These are phyloP conservation scores for Protomyces pachydermus DNA, from an alignment of 1,139 yeast species.

Conservation along the genomic window DNA sequence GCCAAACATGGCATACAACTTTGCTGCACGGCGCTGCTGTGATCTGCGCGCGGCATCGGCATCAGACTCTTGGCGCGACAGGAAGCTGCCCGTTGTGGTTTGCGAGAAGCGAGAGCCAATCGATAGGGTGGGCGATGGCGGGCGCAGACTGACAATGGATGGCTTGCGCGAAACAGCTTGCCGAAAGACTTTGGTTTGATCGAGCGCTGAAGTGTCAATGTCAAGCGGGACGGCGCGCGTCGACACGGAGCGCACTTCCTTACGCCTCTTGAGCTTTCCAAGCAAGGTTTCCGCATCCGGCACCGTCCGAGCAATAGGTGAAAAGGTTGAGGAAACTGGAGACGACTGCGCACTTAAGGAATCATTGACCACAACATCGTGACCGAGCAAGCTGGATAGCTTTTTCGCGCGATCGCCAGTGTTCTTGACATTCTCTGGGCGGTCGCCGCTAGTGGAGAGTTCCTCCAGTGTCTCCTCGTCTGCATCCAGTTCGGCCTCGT, in stretches of 20 bases:
- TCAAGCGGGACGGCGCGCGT: not conserved
- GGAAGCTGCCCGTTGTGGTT: not conserved
- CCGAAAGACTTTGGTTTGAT: not conserved
- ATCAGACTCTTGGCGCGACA: slow-evolving; percentile 8
- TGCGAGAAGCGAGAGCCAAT: not conserved
- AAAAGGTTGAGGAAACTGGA: not conserved
- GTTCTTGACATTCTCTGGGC: not conserved
- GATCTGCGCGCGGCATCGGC: slow-evolving; percentile 10
- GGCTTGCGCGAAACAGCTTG: not conserved
- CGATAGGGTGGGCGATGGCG: not conserved
- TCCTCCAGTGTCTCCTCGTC: not conserved
- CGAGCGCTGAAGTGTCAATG: not conserved
- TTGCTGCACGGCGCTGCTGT: slow-evolving; percentile 21
- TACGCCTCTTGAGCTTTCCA: not conserved
- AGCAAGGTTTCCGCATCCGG: not conserved
- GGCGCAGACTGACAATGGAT: not conserved
- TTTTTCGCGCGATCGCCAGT: not conserved
- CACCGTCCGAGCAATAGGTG: not conserved
- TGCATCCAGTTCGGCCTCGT: not conserved
- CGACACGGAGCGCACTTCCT: not conserved
- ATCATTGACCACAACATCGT: not conserved
- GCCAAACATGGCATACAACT: slow-evolving; percentile 25
- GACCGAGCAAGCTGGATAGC: not conserved
- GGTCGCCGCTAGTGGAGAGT: not conserved
- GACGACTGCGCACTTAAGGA: not conserved